Evolutionary conservation across 441 rosid species (phyloP), one percentile per base, ranked within the genome.

Genomic region (Rhodomyrtus psidioides): DNA sequence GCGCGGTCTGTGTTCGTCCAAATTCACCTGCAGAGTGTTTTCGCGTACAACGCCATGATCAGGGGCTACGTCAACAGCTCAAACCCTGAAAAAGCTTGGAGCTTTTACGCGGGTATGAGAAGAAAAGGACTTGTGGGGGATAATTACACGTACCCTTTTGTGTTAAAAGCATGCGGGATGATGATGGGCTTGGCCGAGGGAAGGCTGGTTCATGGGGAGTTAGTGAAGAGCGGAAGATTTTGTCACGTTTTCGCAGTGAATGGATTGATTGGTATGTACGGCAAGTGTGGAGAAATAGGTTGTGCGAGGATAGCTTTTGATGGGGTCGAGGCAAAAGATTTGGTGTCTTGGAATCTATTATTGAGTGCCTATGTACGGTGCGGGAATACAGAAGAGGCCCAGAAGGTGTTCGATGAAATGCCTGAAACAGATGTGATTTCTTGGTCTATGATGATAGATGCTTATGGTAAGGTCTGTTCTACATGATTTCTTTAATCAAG

Each of bases 241-340:
- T 7, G 55, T n/a, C 60, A 90, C 82, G 55, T 86, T 83, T 87
- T 88, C 59, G 90, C 86, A 53, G 84, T 79, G 56, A 90, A 89
- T 82, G 90, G 88, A 28, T 83, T 90, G 91, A 89, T 89, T 53
- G 91, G 89, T 49, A 88, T 90, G 91, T 89, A 88, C n/a, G 65
- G 88, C 26, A 89, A 62, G 83, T 88, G 87, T 51, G 88, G 87
- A 34, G 86, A 82, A 53, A 46, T 89, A 28, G 88, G 51, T 56
- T 87, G 65, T 65, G 90, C 91, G 27, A 82, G 60, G 28, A 84
- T 54, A 60, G 86, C 87, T n/a, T 87, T 90, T 55, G 89, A 85
- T 34, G 86, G 83, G 83, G 62, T 74, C 85, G 87, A n/a, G 55
- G 44, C 26, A 15, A 86, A 84, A 82, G 90, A 90, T 75, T 57